These are phyloP conservation scores for Stephania japonica DNA, from an alignment of 164 flowering plant species.

Conservation along the genomic window DNA sequence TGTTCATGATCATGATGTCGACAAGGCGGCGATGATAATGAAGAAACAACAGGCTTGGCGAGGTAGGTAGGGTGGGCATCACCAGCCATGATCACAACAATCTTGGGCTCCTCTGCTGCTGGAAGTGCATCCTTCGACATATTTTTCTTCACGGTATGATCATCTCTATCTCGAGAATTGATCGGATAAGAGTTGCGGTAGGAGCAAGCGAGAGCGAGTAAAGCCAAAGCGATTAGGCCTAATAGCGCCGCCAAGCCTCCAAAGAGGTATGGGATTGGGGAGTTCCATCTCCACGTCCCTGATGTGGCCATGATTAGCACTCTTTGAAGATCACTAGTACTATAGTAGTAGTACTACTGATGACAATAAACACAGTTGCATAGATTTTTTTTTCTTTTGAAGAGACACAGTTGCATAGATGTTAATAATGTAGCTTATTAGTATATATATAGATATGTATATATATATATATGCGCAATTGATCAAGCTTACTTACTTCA, in stretches of 20 bases:
- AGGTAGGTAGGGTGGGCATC: constrained; percentile 37
- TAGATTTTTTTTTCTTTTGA: too few relatives aligned
- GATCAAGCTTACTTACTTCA: neutral
- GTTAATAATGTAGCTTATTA: neutral
- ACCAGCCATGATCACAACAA: constrained; percentile 56
- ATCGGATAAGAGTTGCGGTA: constrained; percentile 18
- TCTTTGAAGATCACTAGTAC: neutral
- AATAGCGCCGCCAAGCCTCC: constrained; percentile 25
- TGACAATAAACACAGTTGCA: too few relatives aligned
- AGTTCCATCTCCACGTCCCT: constrained; percentile 25
- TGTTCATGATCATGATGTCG: neutral
- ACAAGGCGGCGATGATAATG: neutral
- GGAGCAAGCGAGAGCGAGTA: constrained; percentile 39
- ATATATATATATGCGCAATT: neutral
- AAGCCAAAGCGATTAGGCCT: constrained; percentile 33
- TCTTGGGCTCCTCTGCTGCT: constrained; percentile 26
- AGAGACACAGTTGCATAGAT: too few relatives aligned
- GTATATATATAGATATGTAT: too few relatives aligned
- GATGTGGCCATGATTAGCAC: neutral
- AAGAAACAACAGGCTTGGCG: constrained; percentile 27
- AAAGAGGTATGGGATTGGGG: constrained; percentile 40
- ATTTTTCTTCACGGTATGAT: neutral
- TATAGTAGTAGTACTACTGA: too few relatives aligned
- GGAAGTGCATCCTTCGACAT: neutral
- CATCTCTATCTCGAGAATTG: neutral